Conservation (phyloP, 495 filamentous ascomycete genomes). For the Penicillium herquei region DNA sequence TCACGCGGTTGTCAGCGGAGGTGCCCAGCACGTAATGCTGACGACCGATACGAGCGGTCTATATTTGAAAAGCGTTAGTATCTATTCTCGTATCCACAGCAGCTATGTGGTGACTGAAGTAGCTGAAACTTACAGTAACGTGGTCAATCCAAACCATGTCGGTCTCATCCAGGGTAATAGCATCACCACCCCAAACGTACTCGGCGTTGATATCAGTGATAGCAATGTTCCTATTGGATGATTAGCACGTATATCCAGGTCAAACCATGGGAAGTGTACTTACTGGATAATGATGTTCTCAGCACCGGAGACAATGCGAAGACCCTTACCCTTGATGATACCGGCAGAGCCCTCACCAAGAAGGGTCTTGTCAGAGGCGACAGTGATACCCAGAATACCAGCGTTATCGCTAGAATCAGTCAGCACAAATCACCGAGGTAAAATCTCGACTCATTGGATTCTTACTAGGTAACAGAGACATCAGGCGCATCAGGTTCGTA, state of each 20-base stretch:
- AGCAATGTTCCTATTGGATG: conserved; percentile 37
- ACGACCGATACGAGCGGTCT: conserved; percentile 45
- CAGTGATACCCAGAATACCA: conserved; percentile 42
- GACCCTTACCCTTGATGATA: conserved; percentile 45
- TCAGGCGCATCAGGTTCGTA: conserved; percentile 35
- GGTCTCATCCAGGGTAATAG: conserved; percentile 41
- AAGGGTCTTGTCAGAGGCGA: conserved; percentile 46
- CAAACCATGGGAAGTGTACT: not conserved
- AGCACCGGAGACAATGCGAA: conserved; percentile 43
- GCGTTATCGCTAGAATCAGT: conserved; percentile 34
- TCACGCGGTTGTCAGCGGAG: conserved; percentile 39
- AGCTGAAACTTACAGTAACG: conserved; percentile 29
- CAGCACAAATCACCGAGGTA: not conserved
- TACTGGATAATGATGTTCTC: conserved; percentile 49
- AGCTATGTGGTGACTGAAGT: not conserved
- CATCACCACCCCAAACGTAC: conserved; percentile 52
- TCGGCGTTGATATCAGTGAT: conserved; percentile 48
- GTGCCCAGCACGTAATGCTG: conserved; percentile 47
- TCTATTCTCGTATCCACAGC: not conserved
- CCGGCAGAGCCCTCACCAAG: conserved; percentile 37
- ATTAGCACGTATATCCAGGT: not conserved
- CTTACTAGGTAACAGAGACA: conserved; percentile 40
- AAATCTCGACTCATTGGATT: not conserved
- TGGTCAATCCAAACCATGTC: conserved; percentile 51
- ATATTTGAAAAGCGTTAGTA: conserved; percentile 1